A percentile compares a stretch with the other conserved stretches of the same genome.
These are phyloP conservation scores for Teratosphaeria viscida DNA, from an alignment of 2,329 filamentous ascomycete species.

Conservation along the genomic window DNA sequence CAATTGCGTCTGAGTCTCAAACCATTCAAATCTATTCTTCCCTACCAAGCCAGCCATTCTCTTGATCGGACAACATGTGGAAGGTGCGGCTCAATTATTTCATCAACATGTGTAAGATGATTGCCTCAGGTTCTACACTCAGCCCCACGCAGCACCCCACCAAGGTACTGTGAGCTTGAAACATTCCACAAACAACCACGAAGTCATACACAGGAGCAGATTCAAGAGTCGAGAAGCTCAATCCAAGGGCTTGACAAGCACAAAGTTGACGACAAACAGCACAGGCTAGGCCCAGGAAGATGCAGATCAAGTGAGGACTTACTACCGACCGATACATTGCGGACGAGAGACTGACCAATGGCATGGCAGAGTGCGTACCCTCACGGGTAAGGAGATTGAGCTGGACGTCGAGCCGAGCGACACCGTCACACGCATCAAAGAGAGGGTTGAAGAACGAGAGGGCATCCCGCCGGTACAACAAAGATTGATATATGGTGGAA, in stretches of 20 bases:
- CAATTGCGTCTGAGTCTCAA: background rate
- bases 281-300: background rate
- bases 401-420: conserved; percentile 91
- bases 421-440: conserved; percentile 64
- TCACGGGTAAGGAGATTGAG: conserved; percentile 98
- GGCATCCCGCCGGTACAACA: conserved; percentile 96
- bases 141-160: background rate
- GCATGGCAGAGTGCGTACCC: conserved; percentile 72
- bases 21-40: no score
- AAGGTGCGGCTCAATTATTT: background rate
- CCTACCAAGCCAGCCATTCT: no score
- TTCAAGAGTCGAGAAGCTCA: background rate
- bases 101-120: background rate
- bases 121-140: background rate
- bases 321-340: no score
- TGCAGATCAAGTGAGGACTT: conserved; percentile 20
- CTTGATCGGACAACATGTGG: no score
- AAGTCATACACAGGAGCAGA: background rate
- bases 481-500: conserved; percentile 88
- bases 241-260: background rate
- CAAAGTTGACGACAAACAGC: background rate
- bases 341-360: background rate
- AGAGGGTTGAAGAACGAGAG: conserved; percentile 98
- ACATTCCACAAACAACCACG: background rate
- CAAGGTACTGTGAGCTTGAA: background rate